Conservation (phyloP, 2,329 filamentous ascomycete genomes). For the Sporothrix euskadiensis region DNA sequence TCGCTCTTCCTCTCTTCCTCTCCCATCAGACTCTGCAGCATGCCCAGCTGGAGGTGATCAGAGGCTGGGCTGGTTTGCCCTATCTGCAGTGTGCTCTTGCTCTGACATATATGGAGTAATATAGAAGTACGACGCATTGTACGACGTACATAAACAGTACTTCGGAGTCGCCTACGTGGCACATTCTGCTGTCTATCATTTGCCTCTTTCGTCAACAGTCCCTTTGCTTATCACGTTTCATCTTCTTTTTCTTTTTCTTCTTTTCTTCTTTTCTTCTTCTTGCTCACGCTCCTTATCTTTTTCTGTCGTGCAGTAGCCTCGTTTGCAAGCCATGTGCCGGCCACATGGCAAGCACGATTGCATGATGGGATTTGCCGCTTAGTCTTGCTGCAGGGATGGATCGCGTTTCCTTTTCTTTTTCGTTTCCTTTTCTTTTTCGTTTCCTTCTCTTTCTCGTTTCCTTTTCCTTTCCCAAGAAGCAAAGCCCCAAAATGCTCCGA, state of each 20-base stretch:
- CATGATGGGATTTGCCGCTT: background rate
- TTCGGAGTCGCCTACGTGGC: background rate
- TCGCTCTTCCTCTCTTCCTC: background rate
- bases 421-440: background rate
- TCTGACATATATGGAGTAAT: background rate
- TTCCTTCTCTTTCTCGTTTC: background rate
- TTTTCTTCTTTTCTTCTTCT: background rate
- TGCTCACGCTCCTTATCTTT: background rate
- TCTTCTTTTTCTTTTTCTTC: background rate
- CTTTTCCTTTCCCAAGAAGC: background rate
- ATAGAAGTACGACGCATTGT: too few relatives aligned
- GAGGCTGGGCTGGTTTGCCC: background rate
- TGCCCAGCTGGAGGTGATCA: background rate
- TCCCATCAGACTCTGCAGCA: background rate
- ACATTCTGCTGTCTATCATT: background rate
- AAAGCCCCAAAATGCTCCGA: background rate
- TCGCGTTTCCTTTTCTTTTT: background rate
- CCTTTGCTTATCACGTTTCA: background rate
- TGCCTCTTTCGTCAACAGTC: background rate
- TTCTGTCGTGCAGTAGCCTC: background rate
- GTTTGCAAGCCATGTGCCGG: background rate
- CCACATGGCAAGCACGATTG: slow-evolving; percentile 11
- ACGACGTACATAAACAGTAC: too few relatives aligned
- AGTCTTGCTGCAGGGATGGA: background rate
- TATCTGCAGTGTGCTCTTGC: background rate